Conservation (phyloP, 2,329 filamentous ascomycete species). For the Monilinia laxa region DNA sequence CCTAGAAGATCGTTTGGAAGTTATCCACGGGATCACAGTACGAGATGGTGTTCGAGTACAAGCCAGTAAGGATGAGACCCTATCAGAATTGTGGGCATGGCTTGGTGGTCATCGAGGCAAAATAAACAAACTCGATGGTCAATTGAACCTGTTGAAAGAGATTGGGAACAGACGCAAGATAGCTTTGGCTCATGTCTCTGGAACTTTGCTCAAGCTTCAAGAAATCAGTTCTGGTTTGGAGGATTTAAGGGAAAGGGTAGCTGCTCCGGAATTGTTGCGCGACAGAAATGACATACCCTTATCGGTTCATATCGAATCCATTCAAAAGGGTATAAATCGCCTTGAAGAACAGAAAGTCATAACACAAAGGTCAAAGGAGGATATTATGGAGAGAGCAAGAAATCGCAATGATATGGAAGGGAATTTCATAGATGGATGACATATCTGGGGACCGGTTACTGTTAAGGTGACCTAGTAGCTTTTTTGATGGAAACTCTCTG, state of each 20-base stretch:
- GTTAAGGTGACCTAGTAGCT: background rate
- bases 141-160: slow-evolving; percentile 62
- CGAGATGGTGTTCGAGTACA: slow-evolving; percentile 61
- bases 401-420: slow-evolving; percentile 47
- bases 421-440: slow-evolving; percentile 34
- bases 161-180: slow-evolving; percentile 65
- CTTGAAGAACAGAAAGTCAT: slow-evolving; percentile 63
- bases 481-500: background rate
- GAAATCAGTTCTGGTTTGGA: slow-evolving; percentile 69
- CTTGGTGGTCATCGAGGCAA: slow-evolving; percentile 66
- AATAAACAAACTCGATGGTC: slow-evolving; percentile 59
- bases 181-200: slow-evolving; percentile 67
- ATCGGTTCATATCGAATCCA: slow-evolving; percentile 72
- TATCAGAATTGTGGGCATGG: slow-evolving; percentile 70
- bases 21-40: slow-evolving; percentile 68
- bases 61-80: slow-evolving; percentile 61
- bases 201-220: slow-evolving; percentile 70
- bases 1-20: slow-evolving; percentile 66
- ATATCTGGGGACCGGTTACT: background rate
- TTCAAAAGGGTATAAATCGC: slow-evolving; percentile 69
- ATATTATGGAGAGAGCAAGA: slow-evolving; percentile 54
- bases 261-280: slow-evolving; percentile 60
- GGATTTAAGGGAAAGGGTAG: slow-evolving; percentile 69
- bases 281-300: slow-evolving; percentile 58
- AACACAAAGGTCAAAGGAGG: slow-evolving; percentile 58